A percentile compares a stretch with the other conserved stretches of the same genome.
Conservation (phyloP, 805 yeast genomes). For the Jamesozyma jinghongensis region DNA sequence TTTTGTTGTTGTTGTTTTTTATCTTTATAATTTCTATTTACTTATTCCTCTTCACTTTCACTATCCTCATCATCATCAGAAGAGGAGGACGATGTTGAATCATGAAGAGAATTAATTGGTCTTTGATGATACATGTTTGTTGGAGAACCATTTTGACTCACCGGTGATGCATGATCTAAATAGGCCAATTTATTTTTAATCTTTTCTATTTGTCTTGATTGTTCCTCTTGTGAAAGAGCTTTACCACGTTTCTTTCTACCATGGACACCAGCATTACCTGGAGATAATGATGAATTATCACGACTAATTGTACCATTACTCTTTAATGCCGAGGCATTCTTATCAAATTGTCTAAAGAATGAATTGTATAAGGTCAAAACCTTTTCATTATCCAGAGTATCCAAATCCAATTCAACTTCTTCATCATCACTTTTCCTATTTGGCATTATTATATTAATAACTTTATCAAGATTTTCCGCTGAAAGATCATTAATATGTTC, state of each 20-base stretch:
- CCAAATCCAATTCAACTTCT: conserved; percentile 95
- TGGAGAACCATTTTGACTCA: conserved; percentile 34
- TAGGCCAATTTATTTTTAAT: conserved; percentile 70
- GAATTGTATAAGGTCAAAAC: conserved; percentile 75
- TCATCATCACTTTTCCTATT: conserved; percentile 50
- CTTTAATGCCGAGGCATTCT: conserved; percentile 7
- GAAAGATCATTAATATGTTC: conserved; percentile 72
- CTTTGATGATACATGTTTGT: conserved; percentile 17
- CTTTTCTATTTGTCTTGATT: conserved; percentile 55
- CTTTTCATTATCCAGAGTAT: conserved; percentile 77
- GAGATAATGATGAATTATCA: conserved; percentile 20
- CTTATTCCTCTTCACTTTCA: conserved; percentile 64
- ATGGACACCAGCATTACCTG: conserved; percentile 15
- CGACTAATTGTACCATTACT: conserved; percentile 15
- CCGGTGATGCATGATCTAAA: conserved; percentile 47
- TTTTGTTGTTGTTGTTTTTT: conserved; percentile 1
- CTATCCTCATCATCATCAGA: conserved; percentile 47
- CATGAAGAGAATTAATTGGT: not conserved
- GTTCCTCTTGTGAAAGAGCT: conserved; percentile 58
- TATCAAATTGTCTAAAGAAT: conserved; percentile 47
- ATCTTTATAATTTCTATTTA: not conserved
- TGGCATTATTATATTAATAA: conserved; percentile 72
- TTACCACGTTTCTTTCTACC: conserved; percentile 41
- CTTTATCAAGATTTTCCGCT: conserved; percentile 74
- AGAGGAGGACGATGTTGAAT: conserved; percentile 13